A percentile compares a stretch with the other conserved stretches of the same genome.
Conservation (phyloP, 2,329 filamentous ascomycete genomes). For the Elsinoe australis region DNA sequence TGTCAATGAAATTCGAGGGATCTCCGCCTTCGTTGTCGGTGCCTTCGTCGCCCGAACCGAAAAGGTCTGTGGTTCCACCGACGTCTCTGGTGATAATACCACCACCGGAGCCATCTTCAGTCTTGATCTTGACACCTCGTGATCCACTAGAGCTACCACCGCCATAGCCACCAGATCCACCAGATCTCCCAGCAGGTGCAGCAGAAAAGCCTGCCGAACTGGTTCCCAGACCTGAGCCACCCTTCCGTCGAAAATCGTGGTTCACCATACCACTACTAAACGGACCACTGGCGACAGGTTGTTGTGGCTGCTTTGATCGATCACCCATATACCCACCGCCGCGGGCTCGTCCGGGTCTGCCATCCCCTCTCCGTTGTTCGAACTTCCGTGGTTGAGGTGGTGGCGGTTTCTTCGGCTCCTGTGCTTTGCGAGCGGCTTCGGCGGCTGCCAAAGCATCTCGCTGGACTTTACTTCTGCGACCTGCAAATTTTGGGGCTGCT, state of each 20-base stretch:
- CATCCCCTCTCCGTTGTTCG: constrained; percentile 26
- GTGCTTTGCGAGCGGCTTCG: constrained; percentile 23
- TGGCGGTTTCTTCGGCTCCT: constrained; percentile 23
- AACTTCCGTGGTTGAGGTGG: not conserved
- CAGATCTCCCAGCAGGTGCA: not conserved
- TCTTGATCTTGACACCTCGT: constrained; percentile 29
- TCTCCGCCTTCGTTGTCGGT: constrained; percentile 35
- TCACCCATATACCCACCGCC: constrained; percentile 38
- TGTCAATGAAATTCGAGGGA: constrained; percentile 34
- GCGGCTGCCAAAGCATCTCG: constrained; percentile 34
- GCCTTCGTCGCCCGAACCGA: constrained; percentile 45
- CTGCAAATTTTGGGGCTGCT: constrained; percentile 35
- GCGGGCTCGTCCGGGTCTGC: constrained; percentile 26
- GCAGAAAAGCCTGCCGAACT: constrained; percentile 5
- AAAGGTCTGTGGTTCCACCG: constrained; percentile 36
- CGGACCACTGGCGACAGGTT: constrained; percentile 34
- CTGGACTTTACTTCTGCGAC: constrained; percentile 40
- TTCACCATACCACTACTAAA: constrained; percentile 33
- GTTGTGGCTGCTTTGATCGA: constrained; percentile 22
- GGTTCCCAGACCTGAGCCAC: too few species aligned
- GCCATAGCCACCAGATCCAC: constrained; percentile 14
- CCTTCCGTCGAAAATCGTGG: too few species aligned
- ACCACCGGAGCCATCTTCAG: constrained; percentile 24
- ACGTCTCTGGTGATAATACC: constrained; percentile 27
- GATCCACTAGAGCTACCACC: constrained; percentile 19